Conservation (phyloP, 768 basidiomycete genomes). For the Boletus tylopilopsis region DNA sequence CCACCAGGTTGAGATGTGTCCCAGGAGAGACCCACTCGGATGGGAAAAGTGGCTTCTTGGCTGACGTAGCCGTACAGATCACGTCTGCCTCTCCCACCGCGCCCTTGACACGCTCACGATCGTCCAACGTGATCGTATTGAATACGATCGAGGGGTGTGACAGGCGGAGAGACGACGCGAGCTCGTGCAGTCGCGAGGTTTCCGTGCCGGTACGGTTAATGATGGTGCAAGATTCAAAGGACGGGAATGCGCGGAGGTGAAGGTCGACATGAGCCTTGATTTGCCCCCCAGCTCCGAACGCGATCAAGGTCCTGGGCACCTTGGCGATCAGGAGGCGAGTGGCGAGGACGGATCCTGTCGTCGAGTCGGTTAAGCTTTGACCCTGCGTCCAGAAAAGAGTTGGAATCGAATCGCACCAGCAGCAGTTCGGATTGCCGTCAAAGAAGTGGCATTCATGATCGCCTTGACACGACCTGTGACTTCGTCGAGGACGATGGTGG, state of each 20-base stretch:
- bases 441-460: constrained; percentile 68
- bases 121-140: constrained; percentile 5
- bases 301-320: constrained; percentile 45
- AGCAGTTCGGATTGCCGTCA: constrained; percentile 82
- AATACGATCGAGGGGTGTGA: constrained; percentile 26
- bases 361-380: not conserved
- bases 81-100: constrained; percentile 34
- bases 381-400: not conserved
- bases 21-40: constrained; percentile 57
- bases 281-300: constrained; percentile 75
- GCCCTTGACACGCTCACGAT: constrained; percentile 2
- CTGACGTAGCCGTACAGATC: constrained; percentile 73
- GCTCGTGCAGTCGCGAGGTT: constrained; percentile 43
- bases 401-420: constrained; percentile 48
- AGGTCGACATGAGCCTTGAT: constrained; percentile 61
- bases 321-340: constrained; percentile 47
- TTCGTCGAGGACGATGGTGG: constrained; percentile 75
- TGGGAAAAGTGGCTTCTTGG: constrained; percentile 66
- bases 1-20: constrained; percentile 71
- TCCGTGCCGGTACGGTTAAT: constrained; percentile 51
- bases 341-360: constrained; percentile 64
- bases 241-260: constrained; percentile 53
- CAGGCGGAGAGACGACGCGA: constrained; percentile 31
- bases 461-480: constrained; percentile 64
- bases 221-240: constrained; percentile 52